Base-by-base conservation (phyloP, 2,329 filamentous ascomycete species). In the Sclerotinia minor region DNA sequence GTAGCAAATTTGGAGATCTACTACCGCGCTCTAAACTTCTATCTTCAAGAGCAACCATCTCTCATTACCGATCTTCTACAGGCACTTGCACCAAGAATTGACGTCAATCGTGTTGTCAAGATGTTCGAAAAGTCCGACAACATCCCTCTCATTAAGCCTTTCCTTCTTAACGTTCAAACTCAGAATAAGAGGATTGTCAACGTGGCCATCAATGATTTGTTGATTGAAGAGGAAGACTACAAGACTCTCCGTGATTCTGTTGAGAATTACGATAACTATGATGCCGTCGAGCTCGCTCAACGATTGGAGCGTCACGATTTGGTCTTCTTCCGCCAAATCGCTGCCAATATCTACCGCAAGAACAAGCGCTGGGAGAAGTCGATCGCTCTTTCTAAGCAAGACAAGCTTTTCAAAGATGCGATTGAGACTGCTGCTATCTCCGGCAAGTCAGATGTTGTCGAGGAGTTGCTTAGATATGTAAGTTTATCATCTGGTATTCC, bases 291-390 rank as follows among this genome's bases (percentile, higher is more conserved):
- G 35, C 87, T 99, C 69, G 96, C 95, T 2, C 87, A 91, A 78
- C 91, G 95, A 67, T 85, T 99, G 15, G 96, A 99, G 86, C 95
- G 95, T 83, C 96, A 99, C 77, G 95, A 99, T 68, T 83, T 99
- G 60, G 94, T 99, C 72, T 99, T 99, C 85, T 99, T 99, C 90
- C 90, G 95, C 77, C 95, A 99, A 81, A 97, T 99, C 77, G 95
- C 95, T 5, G 93, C 96, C 73, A 97, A 86, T 81, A 99, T 99
- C 80, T 99, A 98, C 84, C 93, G 96, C 79, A 99, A 98, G 87
- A 98, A 97, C 85, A 98, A 98, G 90, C 88, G 95, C 72, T 99
- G 96, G 96, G 94, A 98, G 83, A 98, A 98, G 83, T 97, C 94
- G 5, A 99, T 99, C 79, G 88, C 92, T 45, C 84, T 99, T 58